Percentiles rank a stretch among this genome's conserved stretches.
Conservation (phyloP, 2,329 filamentous ascomycete genomes). For the Neopestalotiopsis rosae region DNA sequence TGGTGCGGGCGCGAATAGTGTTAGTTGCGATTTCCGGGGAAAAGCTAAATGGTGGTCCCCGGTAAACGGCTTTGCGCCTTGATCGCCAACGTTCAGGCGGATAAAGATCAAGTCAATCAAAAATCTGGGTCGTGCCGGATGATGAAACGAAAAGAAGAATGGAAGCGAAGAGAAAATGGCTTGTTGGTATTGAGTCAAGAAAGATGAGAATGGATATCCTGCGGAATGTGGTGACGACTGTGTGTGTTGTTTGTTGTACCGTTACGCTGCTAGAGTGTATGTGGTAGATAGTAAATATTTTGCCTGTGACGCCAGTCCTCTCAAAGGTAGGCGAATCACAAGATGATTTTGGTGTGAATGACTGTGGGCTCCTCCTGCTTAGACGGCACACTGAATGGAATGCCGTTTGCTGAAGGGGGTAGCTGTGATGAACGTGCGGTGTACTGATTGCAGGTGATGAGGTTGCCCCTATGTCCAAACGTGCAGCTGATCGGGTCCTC, state of each 20-base stretch:
- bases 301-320: constrained; percentile 15
- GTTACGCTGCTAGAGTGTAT: neutral
- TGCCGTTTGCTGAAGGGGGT: neutral
- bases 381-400: neutral
- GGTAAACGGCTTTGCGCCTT: constrained; percentile 22
- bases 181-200: neutral
- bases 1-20: constrained; percentile 10
- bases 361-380: constrained; percentile 3
- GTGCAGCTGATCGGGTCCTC: constrained; percentile 16
- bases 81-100: constrained; percentile 23
- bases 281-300: neutral
- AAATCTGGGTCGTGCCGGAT: constrained; percentile 19
- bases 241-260: neutral
- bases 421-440: constrained; percentile 7
- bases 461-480: constrained; percentile 10
- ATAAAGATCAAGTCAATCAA: constrained; percentile 25
- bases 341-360: constrained; percentile 8
- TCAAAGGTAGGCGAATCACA: constrained; percentile 18
- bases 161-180: neutral
- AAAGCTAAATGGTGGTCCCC: constrained; percentile 18
- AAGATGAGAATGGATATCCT: neutral
- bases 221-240: constrained; percentile 10
- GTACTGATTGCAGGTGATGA: constrained; percentile 16
- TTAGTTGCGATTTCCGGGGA: constrained; percentile 20
- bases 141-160: constrained; percentile 17